phyloP scores from a whole-genome alignment of 2,329 filamentous ascomycete species.

The Didymella pomorum region DNA sequence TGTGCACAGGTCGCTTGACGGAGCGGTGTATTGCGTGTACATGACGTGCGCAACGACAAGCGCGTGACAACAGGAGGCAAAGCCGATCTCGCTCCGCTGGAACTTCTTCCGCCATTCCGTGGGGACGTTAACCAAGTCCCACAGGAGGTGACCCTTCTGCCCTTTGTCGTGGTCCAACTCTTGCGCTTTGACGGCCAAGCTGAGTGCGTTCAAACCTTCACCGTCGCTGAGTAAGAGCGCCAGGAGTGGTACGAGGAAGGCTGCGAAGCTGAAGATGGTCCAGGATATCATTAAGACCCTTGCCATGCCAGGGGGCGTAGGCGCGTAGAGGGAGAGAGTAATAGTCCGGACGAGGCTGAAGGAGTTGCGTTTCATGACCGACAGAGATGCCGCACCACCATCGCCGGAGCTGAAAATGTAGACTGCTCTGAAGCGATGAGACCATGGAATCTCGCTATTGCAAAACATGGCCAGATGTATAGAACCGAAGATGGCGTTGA shows the following conservation, averaged over 20 bases:
- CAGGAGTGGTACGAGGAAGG: background rate
- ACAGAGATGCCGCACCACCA: background rate
- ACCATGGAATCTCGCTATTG: background rate
- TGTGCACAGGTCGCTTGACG: background rate
- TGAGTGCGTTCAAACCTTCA: background rate
- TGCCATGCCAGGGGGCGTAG: background rate
- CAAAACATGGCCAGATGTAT: background rate
- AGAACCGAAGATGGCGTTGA: background rate
- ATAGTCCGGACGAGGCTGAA: background rate
- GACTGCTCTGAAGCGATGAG: background rate
- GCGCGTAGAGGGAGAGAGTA: background rate
- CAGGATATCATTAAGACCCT: background rate
- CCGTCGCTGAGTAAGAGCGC: background rate
- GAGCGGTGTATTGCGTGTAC: background rate
- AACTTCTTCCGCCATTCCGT: background rate
- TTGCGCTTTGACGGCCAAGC: background rate
- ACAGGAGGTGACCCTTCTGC: background rate
- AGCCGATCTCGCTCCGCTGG: background rate
- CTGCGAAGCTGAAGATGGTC: background rate
- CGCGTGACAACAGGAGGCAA: background rate
- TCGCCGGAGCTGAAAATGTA: background rate
- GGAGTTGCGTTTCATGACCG: background rate
- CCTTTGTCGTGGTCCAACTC: background rate
- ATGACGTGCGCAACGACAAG: background rate
- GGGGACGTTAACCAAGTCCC: background rate